Conservation (phyloP, 1,139 yeast species). For the Pichia sp. region DNA sequence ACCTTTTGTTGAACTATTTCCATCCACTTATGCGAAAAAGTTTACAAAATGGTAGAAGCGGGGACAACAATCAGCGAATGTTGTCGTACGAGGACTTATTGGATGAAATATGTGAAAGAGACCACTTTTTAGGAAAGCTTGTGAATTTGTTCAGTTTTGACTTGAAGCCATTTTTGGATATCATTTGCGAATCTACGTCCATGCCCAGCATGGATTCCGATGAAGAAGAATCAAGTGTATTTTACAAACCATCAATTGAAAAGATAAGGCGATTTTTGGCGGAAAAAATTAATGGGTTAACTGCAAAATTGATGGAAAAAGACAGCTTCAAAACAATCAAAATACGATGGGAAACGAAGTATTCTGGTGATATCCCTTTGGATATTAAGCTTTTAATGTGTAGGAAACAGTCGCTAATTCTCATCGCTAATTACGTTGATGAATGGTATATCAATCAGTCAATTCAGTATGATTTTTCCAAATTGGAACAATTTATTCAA, state of each 20-base stretch:
- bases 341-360: slow-evolving; percentile 20
- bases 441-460: slow-evolving; percentile 18
- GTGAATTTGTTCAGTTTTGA: slow-evolving; percentile 25
- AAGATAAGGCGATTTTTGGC: slow-evolving; percentile 37
- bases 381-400: slow-evolving; percentile 16
- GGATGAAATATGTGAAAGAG: slow-evolving; percentile 38
- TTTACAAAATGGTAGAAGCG: slow-evolving; percentile 15
- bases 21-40: slow-evolving; percentile 29
- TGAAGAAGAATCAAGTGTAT: slow-evolving; percentile 45
- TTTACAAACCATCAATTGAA: slow-evolving; percentile 41
- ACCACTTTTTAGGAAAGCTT: slow-evolving; percentile 33
- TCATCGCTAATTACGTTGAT: slow-evolving; percentile 29
- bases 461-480: not conserved
- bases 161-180: slow-evolving; percentile 31
- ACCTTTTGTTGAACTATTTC: slow-evolving; percentile 41
- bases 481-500: slow-evolving; percentile 2
- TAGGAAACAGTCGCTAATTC: slow-evolving; percentile 24
- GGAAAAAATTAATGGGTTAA: slow-evolving; percentile 34
- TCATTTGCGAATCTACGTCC: slow-evolving; percentile 38
- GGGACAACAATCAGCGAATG: slow-evolving; percentile 31
- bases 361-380: slow-evolving; percentile 2
- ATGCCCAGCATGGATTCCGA: slow-evolving; percentile 19
- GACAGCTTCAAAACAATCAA: not conserved
- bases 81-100: slow-evolving; percentile 47
- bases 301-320: slow-evolving; percentile 30